Evolutionary conservation across 768 basidiomycete species (phyloP).

Genomic region (Kwoniella mangroviensis): DNA sequence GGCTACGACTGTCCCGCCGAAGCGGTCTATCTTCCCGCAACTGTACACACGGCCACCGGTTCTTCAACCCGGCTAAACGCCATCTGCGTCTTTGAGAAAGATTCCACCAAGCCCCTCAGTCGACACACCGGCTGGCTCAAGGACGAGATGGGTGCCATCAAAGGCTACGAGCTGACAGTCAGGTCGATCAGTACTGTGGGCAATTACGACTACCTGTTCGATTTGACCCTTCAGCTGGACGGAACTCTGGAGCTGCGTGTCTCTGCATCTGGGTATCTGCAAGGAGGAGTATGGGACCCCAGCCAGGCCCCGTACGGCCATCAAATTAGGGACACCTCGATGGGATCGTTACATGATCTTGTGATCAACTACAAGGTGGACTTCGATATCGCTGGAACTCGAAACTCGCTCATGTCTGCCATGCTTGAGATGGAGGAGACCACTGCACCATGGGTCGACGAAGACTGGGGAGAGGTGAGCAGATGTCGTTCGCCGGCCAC

Average conservation of each 20-base stretch:
- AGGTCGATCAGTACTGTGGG: conserved; percentile 68
- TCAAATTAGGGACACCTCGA: conserved; percentile 59
- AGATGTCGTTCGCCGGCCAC: neutral
- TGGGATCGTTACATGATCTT: conserved; percentile 70
- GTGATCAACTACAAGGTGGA: conserved; percentile 71
- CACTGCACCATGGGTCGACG: conserved; percentile 66
- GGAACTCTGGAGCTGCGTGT: conserved; percentile 70
- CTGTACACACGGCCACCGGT: conserved; percentile 63
- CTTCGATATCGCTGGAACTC: conserved; percentile 67
- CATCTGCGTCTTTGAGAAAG: conserved; percentile 71
- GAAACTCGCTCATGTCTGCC: conserved; percentile 66
- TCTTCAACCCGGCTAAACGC: conserved; percentile 63
- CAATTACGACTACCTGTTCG: conserved; percentile 66
- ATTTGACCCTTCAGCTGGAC: conserved; percentile 70
- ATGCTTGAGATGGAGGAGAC: conserved; percentile 64
- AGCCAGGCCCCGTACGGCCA: conserved; percentile 64
- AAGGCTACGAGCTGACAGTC: conserved; percentile 67
- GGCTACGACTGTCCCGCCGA: conserved; percentile 72
- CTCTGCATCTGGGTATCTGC: conserved; percentile 72
- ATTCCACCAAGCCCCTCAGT: conserved; percentile 65
- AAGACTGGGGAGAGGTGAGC: conserved; percentile 45
- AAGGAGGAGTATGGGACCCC: conserved; percentile 67
- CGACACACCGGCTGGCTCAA: conserved; percentile 65
- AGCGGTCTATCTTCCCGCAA: conserved; percentile 67
- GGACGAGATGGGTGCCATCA: conserved; percentile 66